These are phyloP conservation scores for Saccharomycopsis olivae DNA, from an alignment of 805 yeast species.

Conservation along the genomic window DNA sequence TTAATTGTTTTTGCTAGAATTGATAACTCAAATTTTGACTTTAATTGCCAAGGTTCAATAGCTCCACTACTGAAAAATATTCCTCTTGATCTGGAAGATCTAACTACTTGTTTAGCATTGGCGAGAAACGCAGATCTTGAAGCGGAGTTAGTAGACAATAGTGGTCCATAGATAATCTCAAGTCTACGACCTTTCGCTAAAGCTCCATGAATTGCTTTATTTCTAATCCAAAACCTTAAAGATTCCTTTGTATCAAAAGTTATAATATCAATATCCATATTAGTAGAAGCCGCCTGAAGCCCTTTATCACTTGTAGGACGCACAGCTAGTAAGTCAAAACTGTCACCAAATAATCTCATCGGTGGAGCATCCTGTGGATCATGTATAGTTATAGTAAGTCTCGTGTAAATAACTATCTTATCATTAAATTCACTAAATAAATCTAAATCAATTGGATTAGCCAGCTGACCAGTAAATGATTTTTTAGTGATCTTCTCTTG, in stretches of 20 bases:
- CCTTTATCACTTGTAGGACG: constrained; percentile 75
- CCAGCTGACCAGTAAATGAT: constrained; percentile 22
- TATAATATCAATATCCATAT: constrained; percentile 72
- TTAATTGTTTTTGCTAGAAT: constrained; percentile 63
- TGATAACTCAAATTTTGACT: constrained; percentile 59
- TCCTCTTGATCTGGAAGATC: constrained; percentile 79
- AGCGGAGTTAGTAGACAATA: constrained; percentile 26
- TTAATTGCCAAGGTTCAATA: constrained; percentile 37
- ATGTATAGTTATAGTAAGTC: constrained; percentile 67
- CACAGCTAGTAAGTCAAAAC: constrained; percentile 74
- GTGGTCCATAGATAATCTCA: constrained; percentile 40
- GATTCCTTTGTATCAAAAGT: constrained; percentile 58
- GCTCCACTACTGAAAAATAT: constrained; percentile 76
- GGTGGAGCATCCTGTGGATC: constrained; percentile 72
- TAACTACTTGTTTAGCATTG: constrained; percentile 60
- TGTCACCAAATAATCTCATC: constrained; percentile 29
- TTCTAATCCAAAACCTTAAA: constrained; percentile 69
- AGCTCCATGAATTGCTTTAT: constrained; percentile 77
- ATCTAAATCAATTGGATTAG: constrained; percentile 33
- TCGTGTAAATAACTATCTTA: constrained; percentile 43
- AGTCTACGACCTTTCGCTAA: constrained; percentile 71
- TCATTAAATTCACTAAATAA: constrained; percentile 24
- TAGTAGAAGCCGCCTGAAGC: constrained; percentile 60
- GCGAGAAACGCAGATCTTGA: constrained; percentile 54
- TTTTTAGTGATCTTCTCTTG: constrained; percentile 39